Percentiles rank a stretch among this genome's conserved stretches.
Evolutionary conservation across 2,329 filamentous ascomycete genomes (phyloP).

Genomic region (Ophiostoma sp.): DNA sequence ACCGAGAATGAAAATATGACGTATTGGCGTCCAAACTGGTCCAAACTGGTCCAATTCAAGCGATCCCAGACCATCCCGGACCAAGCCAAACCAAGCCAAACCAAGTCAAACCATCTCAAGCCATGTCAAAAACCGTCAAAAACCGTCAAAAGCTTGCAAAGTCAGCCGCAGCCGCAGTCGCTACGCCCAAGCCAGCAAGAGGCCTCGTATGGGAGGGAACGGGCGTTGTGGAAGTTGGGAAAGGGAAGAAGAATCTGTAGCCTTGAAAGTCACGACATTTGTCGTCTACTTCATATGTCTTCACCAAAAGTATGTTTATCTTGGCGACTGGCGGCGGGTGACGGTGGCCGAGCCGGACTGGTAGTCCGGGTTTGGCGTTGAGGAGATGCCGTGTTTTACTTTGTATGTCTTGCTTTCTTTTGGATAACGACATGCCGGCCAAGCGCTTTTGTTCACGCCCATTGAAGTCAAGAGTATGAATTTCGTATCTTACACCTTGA

Average conservation of each 20-base stretch:
- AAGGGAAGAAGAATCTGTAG: background rate
- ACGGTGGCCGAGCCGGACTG: background rate
- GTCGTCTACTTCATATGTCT: background rate
- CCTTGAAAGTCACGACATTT: background rate
- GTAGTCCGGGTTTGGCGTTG: background rate
- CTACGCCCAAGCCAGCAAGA: background rate
- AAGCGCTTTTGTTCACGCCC: background rate
- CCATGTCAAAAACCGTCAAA: background rate
- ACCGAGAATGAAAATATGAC: background rate
- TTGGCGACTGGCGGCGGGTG: background rate
- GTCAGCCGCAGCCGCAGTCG: background rate
- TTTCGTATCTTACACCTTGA: background rate
- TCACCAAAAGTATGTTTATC: slow-evolving; percentile 3
- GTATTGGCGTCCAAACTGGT: background rate
- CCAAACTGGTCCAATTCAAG: too few relatives aligned
- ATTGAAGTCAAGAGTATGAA: background rate
- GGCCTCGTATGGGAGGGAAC: background rate
- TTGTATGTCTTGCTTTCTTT: background rate
- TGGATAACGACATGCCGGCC: background rate
- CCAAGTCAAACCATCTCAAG: background rate
- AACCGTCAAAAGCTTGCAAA: background rate
- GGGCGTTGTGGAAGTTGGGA: background rate
- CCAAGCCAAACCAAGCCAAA: too few relatives aligned
- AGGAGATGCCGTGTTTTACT: background rate
- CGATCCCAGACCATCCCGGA: background rate